Evolutionary conservation across 768 basidiomycete genomes (phyloP).

Genomic region (Pisolithus albus): DNA sequence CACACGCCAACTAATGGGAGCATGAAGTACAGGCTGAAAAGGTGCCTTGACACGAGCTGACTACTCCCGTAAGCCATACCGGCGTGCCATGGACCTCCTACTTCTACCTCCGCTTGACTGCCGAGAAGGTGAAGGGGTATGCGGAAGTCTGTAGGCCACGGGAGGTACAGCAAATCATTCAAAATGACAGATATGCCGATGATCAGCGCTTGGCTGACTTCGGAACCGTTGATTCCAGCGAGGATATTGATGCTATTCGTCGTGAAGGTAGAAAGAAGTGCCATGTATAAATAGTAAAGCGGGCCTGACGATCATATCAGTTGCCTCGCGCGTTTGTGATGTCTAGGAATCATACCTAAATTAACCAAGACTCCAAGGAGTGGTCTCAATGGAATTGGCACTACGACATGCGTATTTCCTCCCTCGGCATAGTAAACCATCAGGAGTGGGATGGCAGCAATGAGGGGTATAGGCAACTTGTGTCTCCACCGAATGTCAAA

Average conservation of each 20-base stretch:
- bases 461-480: slow-evolving; percentile 94
- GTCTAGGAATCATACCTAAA: slow-evolving; percentile 54
- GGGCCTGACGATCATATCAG: slow-evolving; percentile 51
- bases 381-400: slow-evolving; percentile 74
- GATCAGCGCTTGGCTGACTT: slow-evolving; percentile 88
- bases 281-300: slow-evolving; percentile 95
- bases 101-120: slow-evolving; percentile 54
- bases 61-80: slow-evolving; percentile 83
- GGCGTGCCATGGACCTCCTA: slow-evolving; percentile 75
- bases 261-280: slow-evolving; percentile 89
- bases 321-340: background rate
- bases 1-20: slow-evolving; percentile 89
- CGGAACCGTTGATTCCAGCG: slow-evolving; percentile 95
- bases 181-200: slow-evolving; percentile 86
- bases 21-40: slow-evolving; percentile 98
- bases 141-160: slow-evolving; percentile 71
- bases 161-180: slow-evolving; percentile 93
- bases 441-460: slow-evolving; percentile 89
- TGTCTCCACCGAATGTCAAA: slow-evolving; percentile 99
- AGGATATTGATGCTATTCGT: slow-evolving; percentile 99
- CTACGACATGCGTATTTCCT: slow-evolving; percentile 89
- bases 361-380: slow-evolving; percentile 77
- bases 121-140: slow-evolving; percentile 69
- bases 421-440: slow-evolving; percentile 95
- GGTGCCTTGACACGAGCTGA: slow-evolving; percentile 84